phyloP scores from a whole-genome alignment of 805 yeast genomes.

The Metschnikowia similis region DNA sequence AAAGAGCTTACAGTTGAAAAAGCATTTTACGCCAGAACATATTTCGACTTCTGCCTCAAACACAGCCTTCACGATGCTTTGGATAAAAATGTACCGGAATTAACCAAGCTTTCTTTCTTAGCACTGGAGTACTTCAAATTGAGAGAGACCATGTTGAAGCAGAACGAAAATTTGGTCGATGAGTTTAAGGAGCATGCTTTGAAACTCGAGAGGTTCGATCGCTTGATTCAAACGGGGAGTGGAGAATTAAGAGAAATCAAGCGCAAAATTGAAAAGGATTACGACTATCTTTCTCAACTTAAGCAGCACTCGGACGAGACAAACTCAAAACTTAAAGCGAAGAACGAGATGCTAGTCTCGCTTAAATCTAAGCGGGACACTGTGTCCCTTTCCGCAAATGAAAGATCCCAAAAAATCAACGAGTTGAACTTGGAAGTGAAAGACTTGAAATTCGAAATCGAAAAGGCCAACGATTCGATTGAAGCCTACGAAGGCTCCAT shows the following conservation, averaged over 20 bases:
- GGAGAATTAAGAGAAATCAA: conserved; percentile 9
- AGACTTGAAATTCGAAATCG: conserved; percentile 8
- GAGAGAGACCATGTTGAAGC: conserved; percentile 28
- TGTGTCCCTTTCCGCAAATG: conserved; percentile 4
- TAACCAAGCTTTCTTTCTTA: conserved; percentile 61
- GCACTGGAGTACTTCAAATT: conserved; percentile 53
- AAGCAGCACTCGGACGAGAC: conserved; percentile 5
- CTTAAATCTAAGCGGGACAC: conserved; percentile 5
- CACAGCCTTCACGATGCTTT: conserved; percentile 49
- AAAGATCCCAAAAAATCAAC: conserved; percentile 1
- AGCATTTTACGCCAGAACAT: conserved; percentile 66
- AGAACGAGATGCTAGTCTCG: conserved; percentile 11
- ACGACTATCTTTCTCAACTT: conserved; percentile 5
- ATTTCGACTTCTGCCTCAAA: conserved; percentile 59
- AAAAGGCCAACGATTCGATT: conserved; percentile 3
- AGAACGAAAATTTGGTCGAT: conserved; percentile 20
- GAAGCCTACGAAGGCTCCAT: conserved; percentile 7
- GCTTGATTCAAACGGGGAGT: conserved; percentile 8
- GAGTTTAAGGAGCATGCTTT: conserved; percentile 6
- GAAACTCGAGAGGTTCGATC: conserved; percentile 10
- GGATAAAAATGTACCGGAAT: conserved; percentile 74
- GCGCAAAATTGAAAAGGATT: conserved; percentile 14
- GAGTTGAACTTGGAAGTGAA: conserved; percentile 10
- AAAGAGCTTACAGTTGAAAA: conserved; percentile 65
- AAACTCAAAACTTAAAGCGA: conserved; percentile 4